Evolutionary conservation across 495 filamentous ascomycete species (phyloP), one percentile per base, ranked within the genome.

Genomic region (Pyronema domesticum): DNA sequence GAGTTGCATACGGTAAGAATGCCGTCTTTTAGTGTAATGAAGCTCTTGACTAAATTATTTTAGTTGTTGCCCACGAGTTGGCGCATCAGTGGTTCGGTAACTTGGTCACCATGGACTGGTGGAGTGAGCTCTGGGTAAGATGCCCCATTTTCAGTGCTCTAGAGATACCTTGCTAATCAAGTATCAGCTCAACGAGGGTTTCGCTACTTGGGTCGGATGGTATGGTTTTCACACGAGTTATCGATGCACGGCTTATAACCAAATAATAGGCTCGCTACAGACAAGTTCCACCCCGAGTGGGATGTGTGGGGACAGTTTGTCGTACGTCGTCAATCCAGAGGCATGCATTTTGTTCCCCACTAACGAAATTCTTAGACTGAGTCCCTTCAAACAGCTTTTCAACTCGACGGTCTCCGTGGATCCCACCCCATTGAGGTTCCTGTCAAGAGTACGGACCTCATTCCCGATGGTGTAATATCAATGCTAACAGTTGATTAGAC

Each of bases 51-150:
- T 17, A 19, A 30, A 1, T 47, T 3, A 1, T 14, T 11, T 1
- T 42, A 53, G 52, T 54, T 15, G 87, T 95, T 15, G 85, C 86
- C 6, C 88, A 94, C 67, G 89, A 98, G 65, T 72, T 98, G 45
- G 91, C 91, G 33, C 91, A 98, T 68, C 91, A 96, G 71, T 98
- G 91, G 91, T 98, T 95, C 63, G 91, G 91, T 34, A 95, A 98
- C 65, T 77, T 95, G 14, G 91, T 95, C 17, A 86, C 82, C 13
- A 86, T 86, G 82, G 78, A 81, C 58, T 81, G 77, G 77, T 95
- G 91, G 91, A 88, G 83, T 65, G 91, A 94, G 68, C 74, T 98
- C 18, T 98, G 91, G 89, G 39, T 17, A 42, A 2, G 39, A 13
- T 42, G 39, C n/a, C n/a, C n/a, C n/a, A n/a, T n/a, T n/a, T n/a